phyloP scores from a whole-genome alignment of 2,329 filamentous ascomycete species.

The Ceratocystis eucalypticola region DNA sequence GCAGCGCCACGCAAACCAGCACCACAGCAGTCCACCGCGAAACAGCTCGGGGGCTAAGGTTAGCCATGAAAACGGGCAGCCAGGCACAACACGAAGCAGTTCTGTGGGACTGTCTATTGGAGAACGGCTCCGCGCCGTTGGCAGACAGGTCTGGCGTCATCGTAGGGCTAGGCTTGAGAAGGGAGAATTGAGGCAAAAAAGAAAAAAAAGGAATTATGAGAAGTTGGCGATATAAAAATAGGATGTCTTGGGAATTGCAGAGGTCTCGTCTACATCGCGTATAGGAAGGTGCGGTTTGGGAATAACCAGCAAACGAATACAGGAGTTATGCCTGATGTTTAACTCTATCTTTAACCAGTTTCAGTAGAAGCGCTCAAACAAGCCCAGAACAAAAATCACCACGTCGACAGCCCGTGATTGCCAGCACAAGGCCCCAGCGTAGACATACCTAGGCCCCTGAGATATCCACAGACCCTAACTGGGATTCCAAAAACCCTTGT shows the following conservation, averaged over 20 bases:
- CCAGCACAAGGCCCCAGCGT: background rate
- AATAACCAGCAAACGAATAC: too few species aligned
- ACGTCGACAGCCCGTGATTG: background rate
- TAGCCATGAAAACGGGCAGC: background rate
- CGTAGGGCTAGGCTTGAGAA: background rate
- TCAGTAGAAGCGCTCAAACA: background rate
- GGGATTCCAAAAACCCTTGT: too few species aligned
- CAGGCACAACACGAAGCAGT: background rate
- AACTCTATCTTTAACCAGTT: background rate
- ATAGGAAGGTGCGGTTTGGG: background rate
- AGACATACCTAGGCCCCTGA: too few species aligned
- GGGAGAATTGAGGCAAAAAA: background rate
- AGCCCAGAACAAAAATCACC: background rate
- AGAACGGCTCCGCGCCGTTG: background rate
- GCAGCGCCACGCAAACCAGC: slow-evolving; percentile 14
- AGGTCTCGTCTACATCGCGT: background rate
- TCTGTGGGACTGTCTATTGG: background rate
- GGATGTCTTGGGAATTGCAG: background rate
- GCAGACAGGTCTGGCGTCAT: background rate
- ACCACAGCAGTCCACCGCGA: slow-evolving; percentile 11
- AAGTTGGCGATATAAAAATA: background rate
- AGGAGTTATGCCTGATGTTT: too few species aligned
- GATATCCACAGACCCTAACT: background rate
- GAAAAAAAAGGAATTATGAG: background rate
- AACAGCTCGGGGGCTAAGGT: background rate